A percentile compares a stretch with the other conserved stretches of the same genome.
These are phyloP conservation scores for Trichoderma sp. DNA, from an alignment of 2,329 filamentous ascomycete species.

Conservation along the genomic window DNA sequence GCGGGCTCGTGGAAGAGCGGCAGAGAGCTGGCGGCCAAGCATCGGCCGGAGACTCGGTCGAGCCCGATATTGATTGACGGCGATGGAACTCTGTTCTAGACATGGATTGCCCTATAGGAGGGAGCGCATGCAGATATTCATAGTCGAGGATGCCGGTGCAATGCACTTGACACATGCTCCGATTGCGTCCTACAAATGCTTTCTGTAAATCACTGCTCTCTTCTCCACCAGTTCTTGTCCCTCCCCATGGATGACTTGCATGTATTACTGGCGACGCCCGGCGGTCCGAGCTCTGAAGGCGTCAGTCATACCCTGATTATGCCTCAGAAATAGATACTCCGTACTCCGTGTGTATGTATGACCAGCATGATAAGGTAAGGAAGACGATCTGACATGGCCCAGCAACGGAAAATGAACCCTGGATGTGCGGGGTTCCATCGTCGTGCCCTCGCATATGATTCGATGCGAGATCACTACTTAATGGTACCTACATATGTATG, in stretches of 20 bases:
- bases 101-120: too few relatives aligned
- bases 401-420: not conserved
- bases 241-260: too few relatives aligned
- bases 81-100: constrained; percentile 77
- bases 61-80: constrained; percentile 81
- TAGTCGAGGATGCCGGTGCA: not conserved
- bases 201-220: too few relatives aligned
- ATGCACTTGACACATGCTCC: too few relatives aligned
- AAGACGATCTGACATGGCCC: constrained; percentile 6
- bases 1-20: constrained; percentile 66
- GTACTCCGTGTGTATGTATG: not conserved
- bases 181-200: too few relatives aligned
- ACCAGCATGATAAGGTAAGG: not conserved
- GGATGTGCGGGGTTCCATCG: constrained; percentile 15
- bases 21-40: constrained; percentile 77
- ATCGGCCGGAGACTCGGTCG: constrained; percentile 76
- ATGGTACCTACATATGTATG: too few relatives aligned
- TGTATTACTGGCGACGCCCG: too few relatives aligned
- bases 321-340: not conserved
- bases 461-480: too few relatives aligned
- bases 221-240: too few relatives aligned
- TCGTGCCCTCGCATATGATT: constrained; percentile 12
- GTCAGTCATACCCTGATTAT: too few relatives aligned
- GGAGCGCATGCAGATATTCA: not conserved
- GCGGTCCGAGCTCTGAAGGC: too few relatives aligned